Base-by-base conservation (phyloP, 2,329 filamentous ascomycete species). In the Coleophoma cylindrospora region DNA sequence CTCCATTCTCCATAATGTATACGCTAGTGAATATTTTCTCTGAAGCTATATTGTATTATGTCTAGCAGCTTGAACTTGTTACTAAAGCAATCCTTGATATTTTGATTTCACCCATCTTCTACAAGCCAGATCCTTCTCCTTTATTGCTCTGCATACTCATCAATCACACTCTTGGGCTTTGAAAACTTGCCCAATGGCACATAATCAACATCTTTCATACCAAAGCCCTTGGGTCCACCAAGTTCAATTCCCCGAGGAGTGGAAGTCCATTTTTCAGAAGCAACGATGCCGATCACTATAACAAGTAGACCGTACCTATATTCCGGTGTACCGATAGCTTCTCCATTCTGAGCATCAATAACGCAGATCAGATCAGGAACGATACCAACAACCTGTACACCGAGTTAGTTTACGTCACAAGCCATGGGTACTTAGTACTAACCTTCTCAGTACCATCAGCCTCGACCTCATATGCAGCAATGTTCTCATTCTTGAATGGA, bases 401-500 rank as follows among this genome's bases (percentile, higher is more conserved):
- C 77, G 65, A 0, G 76, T 80, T 50, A 79, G 70, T 13, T 10
- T 17, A 36, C 11, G 14, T 27, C 5, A 13, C 1, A 19, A 8
- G 14, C 11, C 7, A 32, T 14, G n/a, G 15, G 13, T 11, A 22
- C 27, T 7, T 37, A 21, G 38, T 34, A 49, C 49, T 47, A 37
- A 57, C 50, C 15, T 48, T 54, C 34, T 53, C 53, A 37, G 17
- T 55, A 5, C 50, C 54, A 36, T 53, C 51, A 38, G 15, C 40
- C 4, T 47, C 47, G 34, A 53, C 48, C 15, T 43, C 21, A 19
- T 50, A 45, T 0, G 78, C 83, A n/a, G 77, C 77, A 40, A 87
- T 84, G 57, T 87, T 87, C 61, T 88, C 84, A 63, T 87, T 87
- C 67, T 86, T 86, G 70, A 87, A 87, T 0, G 83, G 83, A 46